These are phyloP conservation scores for Solanum etuberosum DNA, from an alignment of 257 asterid genomes.

Conservation along the genomic window DNA sequence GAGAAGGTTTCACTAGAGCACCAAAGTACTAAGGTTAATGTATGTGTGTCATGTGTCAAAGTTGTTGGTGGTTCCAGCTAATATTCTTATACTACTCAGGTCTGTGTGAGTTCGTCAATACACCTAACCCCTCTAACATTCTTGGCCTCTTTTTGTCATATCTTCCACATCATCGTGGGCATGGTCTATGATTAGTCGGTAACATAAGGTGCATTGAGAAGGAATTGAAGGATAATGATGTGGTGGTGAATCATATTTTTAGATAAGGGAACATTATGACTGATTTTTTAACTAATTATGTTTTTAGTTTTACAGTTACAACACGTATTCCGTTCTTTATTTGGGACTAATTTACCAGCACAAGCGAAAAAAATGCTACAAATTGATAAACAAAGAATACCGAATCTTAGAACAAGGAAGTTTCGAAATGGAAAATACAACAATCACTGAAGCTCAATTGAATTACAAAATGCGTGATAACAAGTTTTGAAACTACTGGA, in stretches of 20 bases:
- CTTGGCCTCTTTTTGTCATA: background rate
- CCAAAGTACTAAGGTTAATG: background rate
- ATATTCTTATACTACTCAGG: background rate
- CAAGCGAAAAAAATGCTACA: background rate
- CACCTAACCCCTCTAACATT: background rate
- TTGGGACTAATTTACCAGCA: background rate
- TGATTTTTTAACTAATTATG: background rate
- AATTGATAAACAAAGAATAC: too few relatives aligned
- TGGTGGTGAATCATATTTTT: background rate
- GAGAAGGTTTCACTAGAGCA: background rate
- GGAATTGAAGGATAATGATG: background rate
- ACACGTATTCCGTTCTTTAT: background rate
- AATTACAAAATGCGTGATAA: too few relatives aligned
- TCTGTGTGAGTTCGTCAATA: background rate
- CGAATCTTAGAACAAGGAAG: background rate
- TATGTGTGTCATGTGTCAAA: background rate
- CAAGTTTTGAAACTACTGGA: too few relatives aligned
- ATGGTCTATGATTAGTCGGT: background rate
- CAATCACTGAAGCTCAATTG: background rate
- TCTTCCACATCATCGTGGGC: background rate
- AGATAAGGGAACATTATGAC: background rate
- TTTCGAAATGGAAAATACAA: background rate
- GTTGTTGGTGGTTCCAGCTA: background rate
- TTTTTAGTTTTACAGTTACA: background rate
- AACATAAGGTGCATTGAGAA: background rate